Base-by-base conservation (phyloP, 805 yeast genomes). In the Yamadazyma sp. region DNA sequence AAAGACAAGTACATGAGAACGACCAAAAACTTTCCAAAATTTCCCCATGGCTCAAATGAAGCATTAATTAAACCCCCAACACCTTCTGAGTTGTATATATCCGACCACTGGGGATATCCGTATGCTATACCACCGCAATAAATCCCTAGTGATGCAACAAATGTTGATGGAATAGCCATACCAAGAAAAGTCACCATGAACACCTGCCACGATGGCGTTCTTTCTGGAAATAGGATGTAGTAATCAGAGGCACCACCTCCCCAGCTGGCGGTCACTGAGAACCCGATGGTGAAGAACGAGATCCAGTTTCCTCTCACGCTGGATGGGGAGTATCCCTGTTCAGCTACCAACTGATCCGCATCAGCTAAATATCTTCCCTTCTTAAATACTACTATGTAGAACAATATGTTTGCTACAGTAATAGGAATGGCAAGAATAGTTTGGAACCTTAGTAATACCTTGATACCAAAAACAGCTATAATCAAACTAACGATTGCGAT, bases 191-290 rank as follows among this genome's bases (percentile, higher is more conserved):
- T 62, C 17, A 62, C 46, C 33, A 39, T 18, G 33, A 62, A 60
- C 1, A 60, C 48, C 30, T 57, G 55, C 31, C 31, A 43, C 7
- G 50, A 41, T 1, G 59, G 49, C 3, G 66, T 60, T 14, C 43
- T 44, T 24, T 57, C 60, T 1, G 67, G 68, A 32, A 62, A 59
- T 16, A 58, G 33, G 23, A 58, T 53, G 42, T 61, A 61, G 41
- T 61, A 61, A 41, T 62, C 67, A 10, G 65, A 49, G 3, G 67
- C 67, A 3, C 60, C 57, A 6, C 56, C 45, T 4, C 67, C 67
- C 67, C 67, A 61, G 3, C 64, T 55, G 2, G 67, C 59, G 0
- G 66, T 60, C 6, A 61, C 60, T 5, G 67, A 59, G 40, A 60
- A 63, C 1, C 64, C 64, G 22, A 63, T 39, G 4, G 67, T 56